Base-by-base conservation (phyloP, 352 stramenopile species). In the Globisporangium spiculum region DNA sequence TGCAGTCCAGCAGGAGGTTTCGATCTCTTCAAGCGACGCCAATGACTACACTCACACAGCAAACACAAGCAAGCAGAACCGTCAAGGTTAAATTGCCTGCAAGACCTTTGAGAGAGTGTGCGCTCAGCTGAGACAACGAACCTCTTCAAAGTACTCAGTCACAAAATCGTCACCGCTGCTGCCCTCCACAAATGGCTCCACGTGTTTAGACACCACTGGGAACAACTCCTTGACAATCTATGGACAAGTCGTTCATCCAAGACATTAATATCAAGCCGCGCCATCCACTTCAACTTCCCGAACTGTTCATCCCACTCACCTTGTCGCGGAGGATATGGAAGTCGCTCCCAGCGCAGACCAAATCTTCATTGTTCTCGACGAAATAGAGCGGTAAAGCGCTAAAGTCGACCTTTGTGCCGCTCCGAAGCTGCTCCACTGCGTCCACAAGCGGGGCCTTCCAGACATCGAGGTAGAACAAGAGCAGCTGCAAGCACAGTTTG, bases 261-360 rank as follows among this genome's bases (percentile, higher is more conserved):
- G 36, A 76, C 16, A 18, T 44, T 50, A 41, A 7, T 3, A 26
- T 22, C 8, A 64, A 14, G 20, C 20, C 4, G 27, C n/a, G 22
- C 8, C n/a, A 73, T 63, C 9, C 16, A 34, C 14, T 60, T 24
- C 26, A 7, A 14, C 27, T 12, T 41, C 16, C 10, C 20, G 8
- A 27, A 50, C 32, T 3, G 4, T 10, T 4, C 18, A 24, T 27
- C 27, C 14, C 50, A 5, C 67, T 10, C 63, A 96, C 88, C 69
- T 89, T 89, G 22, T 75, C 57, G 3, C 68, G 59, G 3, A 96
- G 67, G 24, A 89, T 27, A 18, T 89, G 79, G n/a, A 94, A 90
- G 58, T 96, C 85, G 27, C 80, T 92, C 50, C 78, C 88, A 46
- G 84, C 82, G 59, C 74, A 83, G 8, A 92, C 46, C n/a, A 94